Evolutionary conservation across 106 monocot genomes (phyloP).

Genomic region (Gastrodia elata): DNA sequence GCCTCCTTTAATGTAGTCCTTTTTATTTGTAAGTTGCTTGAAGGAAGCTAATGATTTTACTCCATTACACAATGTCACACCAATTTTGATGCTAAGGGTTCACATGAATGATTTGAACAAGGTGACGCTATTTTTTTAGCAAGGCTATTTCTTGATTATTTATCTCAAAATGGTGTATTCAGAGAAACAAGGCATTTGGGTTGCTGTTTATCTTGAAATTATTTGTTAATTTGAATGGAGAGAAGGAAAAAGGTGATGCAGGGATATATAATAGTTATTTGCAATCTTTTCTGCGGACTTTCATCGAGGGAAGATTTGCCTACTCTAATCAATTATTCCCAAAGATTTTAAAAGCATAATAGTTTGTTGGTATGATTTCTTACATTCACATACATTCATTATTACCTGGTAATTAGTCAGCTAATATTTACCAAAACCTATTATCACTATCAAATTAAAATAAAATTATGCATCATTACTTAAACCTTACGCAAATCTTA

Average conservation of each 20-base stretch:
- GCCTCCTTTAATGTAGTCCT: background rate
- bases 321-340: too few species aligned
- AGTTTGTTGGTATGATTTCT: too few species aligned
- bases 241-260: too few species aligned
- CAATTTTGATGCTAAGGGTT: background rate
- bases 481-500: background rate
- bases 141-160: background rate
- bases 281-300: too few species aligned
- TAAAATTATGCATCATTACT: background rate
- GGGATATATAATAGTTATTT: too few species aligned
- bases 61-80: background rate
- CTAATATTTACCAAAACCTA: background rate
- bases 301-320: too few species aligned
- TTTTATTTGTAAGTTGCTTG: background rate
- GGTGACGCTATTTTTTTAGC: background rate
- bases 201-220: background rate
- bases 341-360: too few species aligned
- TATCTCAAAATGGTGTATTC: background rate
- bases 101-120: background rate
- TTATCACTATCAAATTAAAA: background rate
- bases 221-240: background rate
- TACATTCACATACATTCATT: too few species aligned
- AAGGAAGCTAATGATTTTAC: background rate
- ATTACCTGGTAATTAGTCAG: too few species aligned
- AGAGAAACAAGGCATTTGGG: background rate